Evolutionary conservation across 140 eudicot genomes (phyloP).

Genomic region (Cichorium intybus): DNA sequence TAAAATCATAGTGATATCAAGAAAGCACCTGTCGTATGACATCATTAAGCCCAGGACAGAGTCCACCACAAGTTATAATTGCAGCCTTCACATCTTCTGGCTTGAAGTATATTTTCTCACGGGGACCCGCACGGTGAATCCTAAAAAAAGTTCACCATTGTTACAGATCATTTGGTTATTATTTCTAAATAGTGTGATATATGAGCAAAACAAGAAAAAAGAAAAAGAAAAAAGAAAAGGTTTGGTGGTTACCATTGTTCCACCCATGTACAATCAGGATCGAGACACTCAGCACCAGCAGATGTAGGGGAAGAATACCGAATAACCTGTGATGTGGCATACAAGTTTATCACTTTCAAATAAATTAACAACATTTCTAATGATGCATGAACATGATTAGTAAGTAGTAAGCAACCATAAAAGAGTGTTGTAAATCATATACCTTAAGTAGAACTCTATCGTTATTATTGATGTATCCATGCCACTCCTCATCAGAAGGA

Average conservation of each 20-base stretch:
- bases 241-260: constrained; percentile 80
- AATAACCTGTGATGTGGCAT: constrained; percentile 58
- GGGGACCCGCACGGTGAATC: constrained; percentile 99
- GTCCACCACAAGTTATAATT: constrained; percentile 94
- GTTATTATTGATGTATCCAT: constrained; percentile 69
- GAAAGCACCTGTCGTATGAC: constrained; percentile 78
- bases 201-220: not conserved
- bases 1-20: not conserved
- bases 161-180: constrained; percentile 5
- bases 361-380: not conserved
- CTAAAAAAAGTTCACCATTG: constrained; percentile 37
- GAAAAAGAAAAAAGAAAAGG: not conserved
- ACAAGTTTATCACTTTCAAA: constrained; percentile 3
- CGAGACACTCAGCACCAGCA: constrained; percentile 99
- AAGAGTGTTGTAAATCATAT: not conserved
- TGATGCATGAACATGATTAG: constrained; percentile 1
- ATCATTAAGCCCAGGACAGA: constrained; percentile 93
- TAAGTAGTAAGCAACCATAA: not conserved
- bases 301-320: constrained; percentile 85
- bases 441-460: constrained; percentile 89
- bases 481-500: constrained; percentile 87
- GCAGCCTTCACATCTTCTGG: constrained; percentile 96
- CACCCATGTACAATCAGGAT: constrained; percentile 93
- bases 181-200: not conserved
- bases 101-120: constrained; percentile 80